Evolutionary conservation across 257 asterid species (phyloP).

Genomic region (Nicotiana noctiflora): DNA sequence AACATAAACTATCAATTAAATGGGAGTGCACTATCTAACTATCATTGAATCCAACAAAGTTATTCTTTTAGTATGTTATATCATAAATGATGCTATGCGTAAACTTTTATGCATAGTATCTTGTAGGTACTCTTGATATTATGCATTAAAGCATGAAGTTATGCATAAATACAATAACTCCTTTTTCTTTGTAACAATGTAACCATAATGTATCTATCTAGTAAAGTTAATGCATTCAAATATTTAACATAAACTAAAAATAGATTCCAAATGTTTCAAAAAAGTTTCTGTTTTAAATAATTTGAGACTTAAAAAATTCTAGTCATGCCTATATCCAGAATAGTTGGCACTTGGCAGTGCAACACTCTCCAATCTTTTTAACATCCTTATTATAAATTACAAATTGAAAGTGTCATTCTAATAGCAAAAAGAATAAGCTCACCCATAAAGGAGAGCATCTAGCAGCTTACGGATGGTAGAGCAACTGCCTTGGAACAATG

Average conservation of each 20-base stretch:
- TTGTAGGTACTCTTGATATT: background rate
- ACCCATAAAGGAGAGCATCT: background rate
- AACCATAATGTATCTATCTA: background rate
- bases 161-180: background rate
- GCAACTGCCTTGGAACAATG: background rate
- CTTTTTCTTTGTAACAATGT: background rate
- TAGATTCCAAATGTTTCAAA: background rate
- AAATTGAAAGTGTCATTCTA: background rate
- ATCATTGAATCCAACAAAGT: background rate
- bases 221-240: background rate
- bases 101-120: background rate
- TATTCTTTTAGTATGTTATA: background rate
- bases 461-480: background rate
- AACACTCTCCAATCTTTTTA: background rate
- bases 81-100: background rate
- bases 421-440: background rate
- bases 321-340: background rate
- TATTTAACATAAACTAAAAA: background rate
- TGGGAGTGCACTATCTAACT: background rate
- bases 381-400: background rate
- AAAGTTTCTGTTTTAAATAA: background rate
- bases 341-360: background rate
- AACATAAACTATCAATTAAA: background rate
- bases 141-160: background rate
- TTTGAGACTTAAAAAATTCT: background rate